Base-by-base conservation (phyloP, 2,329 filamentous ascomycete genomes). In the Tolypocladium nubicola region DNA sequence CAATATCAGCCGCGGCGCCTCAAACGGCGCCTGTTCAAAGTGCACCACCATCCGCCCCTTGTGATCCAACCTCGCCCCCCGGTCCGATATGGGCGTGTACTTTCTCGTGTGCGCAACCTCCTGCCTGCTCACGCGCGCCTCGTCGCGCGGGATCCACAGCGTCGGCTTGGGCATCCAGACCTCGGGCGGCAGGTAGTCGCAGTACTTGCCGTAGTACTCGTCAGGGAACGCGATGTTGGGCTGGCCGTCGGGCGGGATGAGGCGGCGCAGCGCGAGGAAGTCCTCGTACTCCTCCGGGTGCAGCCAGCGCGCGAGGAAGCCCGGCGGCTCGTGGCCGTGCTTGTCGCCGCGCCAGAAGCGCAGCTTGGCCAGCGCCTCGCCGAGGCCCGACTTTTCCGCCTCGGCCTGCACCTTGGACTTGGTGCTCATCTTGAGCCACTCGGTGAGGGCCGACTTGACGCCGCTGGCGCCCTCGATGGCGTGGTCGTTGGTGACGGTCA, bases 91-190 rank as follows among this genome's bases (percentile, higher is more conserved):
- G 1, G 86, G 83, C 37, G 90, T 88, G 38, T 89, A 80, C 65
- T 81, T 83, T 62, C 77, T 77, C 0, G 88, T 88, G 64, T 94
- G 88, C 14, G 77, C 77, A 56, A 94, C 78, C 71, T 96, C 91
- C 68, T 95, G 88, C 64, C 79, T 79, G 56, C 85, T 90, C 47
- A 96, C 82, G 11, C 90, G 88, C 30, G 85, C 81, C 1, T 79
- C 73, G 65, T 96, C 91, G 58, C 82, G 78, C 0, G 91, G 90
- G 56, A 96, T 88, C 91, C 91, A 96, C n/a, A 96, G 76, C 37
- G 90, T 74, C 2, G 89, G 88, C 72, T 63, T 78, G 62, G 60
- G 82, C 77, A 30, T 71, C 81, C 67, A 93, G 79, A 73, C 63
- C 55, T 74, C 72, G 0, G 87, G 80, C 0, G 90, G 89, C 61